Percentiles rank a stretch among this genome's conserved stretches.
These are phyloP conservation scores for Colletotrichum echinochloae DNA, from an alignment of 2,329 filamentous ascomycete species.

Conservation along the genomic window DNA sequence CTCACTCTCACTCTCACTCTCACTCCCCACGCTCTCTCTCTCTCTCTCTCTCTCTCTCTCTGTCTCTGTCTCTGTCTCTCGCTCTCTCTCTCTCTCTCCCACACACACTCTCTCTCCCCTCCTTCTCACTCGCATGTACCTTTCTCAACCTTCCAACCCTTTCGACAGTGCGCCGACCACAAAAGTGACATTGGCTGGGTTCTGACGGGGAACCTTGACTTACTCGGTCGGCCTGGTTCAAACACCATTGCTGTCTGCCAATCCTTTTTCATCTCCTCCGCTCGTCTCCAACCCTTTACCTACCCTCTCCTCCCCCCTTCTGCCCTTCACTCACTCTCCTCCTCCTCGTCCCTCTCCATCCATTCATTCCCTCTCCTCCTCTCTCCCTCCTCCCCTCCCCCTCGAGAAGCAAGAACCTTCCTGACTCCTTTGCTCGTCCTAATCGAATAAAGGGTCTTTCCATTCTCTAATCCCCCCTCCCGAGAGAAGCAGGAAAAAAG, in stretches of 20 bases:
- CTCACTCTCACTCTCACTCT: slow-evolving; percentile 11
- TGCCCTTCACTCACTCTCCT: slow-evolving; percentile 49
- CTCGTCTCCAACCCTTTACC: slow-evolving; percentile 66
- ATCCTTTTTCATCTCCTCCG: slow-evolving; percentile 66
- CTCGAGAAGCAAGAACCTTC: slow-evolving; percentile 58
- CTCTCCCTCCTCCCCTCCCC: slow-evolving; percentile 51
- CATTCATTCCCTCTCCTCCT: slow-evolving; percentile 70
- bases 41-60: not conserved
- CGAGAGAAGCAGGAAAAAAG: slow-evolving; percentile 42
- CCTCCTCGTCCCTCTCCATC: slow-evolving; percentile 55
- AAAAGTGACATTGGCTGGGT: slow-evolving; percentile 2
- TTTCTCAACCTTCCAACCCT: not conserved
- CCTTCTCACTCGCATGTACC: slow-evolving; percentile 15
- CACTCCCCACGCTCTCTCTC: slow-evolving; percentile 21
- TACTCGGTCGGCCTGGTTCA: slow-evolving; percentile 49
- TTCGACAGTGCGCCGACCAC: not conserved
- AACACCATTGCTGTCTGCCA: slow-evolving; percentile 61
- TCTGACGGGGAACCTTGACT: slow-evolving; percentile 1
- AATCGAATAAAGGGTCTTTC: slow-evolving; percentile 42
- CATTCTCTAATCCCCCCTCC: slow-evolving; percentile 37
- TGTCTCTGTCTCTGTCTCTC: too few species aligned
- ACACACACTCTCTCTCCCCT: not conserved
- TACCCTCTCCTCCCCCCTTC: slow-evolving; percentile 51
- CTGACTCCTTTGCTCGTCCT: slow-evolving; percentile 51
- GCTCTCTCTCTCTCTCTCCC: not conserved